Base-by-base conservation (phyloP, 1,139 yeast genomes). In the Ogataea hybrid region DNA sequence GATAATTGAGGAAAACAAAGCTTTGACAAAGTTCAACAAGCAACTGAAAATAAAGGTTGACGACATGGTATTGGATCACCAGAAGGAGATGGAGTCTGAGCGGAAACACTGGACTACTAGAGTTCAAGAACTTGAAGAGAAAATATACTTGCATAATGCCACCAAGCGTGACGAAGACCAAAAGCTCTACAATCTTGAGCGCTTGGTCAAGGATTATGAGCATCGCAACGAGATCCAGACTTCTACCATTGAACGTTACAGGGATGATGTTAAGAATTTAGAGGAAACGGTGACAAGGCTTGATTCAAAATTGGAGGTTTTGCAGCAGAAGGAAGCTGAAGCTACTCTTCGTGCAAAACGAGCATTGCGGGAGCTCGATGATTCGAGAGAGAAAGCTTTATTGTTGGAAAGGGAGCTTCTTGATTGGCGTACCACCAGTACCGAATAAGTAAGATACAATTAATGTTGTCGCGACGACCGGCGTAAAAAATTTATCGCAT, bases 361-460 rank as follows among this genome's bases (percentile, higher is more conserved):
- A 31, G 66, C 75, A 0, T 69, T 67, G 40, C 63, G 81, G 36
- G 80, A 76, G 47, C 63, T 71, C 9, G 63, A 72, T 6, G 81
- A 79, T 39, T 64, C 75, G 49, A 76, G 75, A 50, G 87, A 81
- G 49, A 67, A 67, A 35, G 64, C 77, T 41, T 61, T 79, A 46
- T 64, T 74, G 44, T 60, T 83, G 50, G 89, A 85, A 60, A 77
- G 71, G 54, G 95, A 86, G 57, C 63, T 84, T 14, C 70, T 76
- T 37, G 81, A 78, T 45, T 79, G 89, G 78, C 77, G 54, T 38
- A 35, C 38, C 21, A 20, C 9, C 20, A 47, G 36, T 25, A 18
- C 38, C 9, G 25, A 33, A 16, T 33, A 29, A 25, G 7, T 28
- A 20, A 22, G 21, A 12, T 12, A 20, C 15, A 12, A 30, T 15